These are phyloP conservation scores for Nepenthes mirabilis DNA, from an alignment of 148 eudicot genomes.

Conservation along the genomic window DNA sequence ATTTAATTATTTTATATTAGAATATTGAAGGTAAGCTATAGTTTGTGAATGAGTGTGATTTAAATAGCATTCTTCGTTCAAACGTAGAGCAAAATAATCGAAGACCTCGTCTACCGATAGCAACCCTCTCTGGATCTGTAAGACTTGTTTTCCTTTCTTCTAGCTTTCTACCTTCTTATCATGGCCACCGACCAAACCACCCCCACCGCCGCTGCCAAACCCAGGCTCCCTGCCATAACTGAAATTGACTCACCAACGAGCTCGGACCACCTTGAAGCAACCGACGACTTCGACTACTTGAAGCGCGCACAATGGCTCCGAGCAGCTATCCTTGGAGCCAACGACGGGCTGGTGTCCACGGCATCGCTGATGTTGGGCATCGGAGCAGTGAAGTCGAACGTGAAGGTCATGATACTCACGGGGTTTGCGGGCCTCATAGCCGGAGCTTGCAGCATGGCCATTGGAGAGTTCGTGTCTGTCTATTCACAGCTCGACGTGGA, in stretches of 20 bases:
- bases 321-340: conserved; percentile 35
- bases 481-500: conserved; percentile 29
- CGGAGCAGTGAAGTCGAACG: conserved; percentile 26
- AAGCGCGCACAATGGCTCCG: conserved; percentile 36
- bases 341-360: conserved; percentile 29
- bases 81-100: no score
- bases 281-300: conserved; percentile 18
- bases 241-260: background rate
- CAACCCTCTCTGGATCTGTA: no score
- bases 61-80: no score
- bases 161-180: background rate
- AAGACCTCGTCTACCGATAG: no score
- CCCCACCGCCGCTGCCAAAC: background rate
- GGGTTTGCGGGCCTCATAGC: conserved; percentile 33
- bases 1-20: no score
- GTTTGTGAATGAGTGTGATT: no score
- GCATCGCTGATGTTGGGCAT: conserved; percentile 38
- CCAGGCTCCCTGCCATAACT: conserved; percentile 3
- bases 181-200: conserved; percentile 15
- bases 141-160: no score
- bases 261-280: background rate
- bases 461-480: conserved; percentile 34
- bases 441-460: conserved; percentile 43
- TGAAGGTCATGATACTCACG: conserved; percentile 24
- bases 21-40: no score